Evolutionary conservation across 2,329 filamentous ascomycete genomes (phyloP), one percentile per base, ranked within the genome.

Genomic region (Phialemonium atrogriseum): DNA sequence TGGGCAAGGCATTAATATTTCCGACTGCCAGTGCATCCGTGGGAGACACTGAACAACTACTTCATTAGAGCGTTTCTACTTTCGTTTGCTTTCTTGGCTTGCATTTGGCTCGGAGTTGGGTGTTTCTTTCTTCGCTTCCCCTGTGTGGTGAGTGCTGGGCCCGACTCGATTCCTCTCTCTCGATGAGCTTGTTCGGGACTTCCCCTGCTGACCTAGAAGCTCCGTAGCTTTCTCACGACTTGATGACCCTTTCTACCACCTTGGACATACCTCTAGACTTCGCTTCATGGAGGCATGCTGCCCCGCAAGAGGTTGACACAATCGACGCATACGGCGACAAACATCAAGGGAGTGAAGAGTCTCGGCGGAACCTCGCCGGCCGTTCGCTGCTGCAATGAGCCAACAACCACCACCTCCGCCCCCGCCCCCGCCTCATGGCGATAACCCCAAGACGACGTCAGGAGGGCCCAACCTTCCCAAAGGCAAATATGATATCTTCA

Each of bases 401-500:
- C 18, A 30, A 24, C 23, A 27, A 23, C 30, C 40, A 47, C 35
- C 33, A 70, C 81, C 81, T 42, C 87, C 87, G 40, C 87, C 87
- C 42, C 86, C 85, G 44, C 84, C 84, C 44, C 87, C 87, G 52
- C 86, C 85, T 41, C 87, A 94, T 62, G 86, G 87, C 58, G 70
- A 77, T 51, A 80, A 77, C 44, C 83, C 85, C 30, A 80, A 80
- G 55, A 74, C 73, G 13, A 69, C 75, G 31, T 68, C 74, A 22
- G 57, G 66, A 11, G 56, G 60, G n/a, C 64, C 66, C 16, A 81
- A 83, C 35, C 66, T 95, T 28, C 89, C 89, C 3, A 71, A 83
- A 2, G 88, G 89, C 34, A 93, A 91, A 54, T 96, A 94, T 59
- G 89, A 96, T 64, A 94, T 96, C 52, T 95, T 95, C 63, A 82